Evolutionary conservation across 805 yeast genomes (phyloP).

Genomic region (Barnettozyma vustinii): DNA sequence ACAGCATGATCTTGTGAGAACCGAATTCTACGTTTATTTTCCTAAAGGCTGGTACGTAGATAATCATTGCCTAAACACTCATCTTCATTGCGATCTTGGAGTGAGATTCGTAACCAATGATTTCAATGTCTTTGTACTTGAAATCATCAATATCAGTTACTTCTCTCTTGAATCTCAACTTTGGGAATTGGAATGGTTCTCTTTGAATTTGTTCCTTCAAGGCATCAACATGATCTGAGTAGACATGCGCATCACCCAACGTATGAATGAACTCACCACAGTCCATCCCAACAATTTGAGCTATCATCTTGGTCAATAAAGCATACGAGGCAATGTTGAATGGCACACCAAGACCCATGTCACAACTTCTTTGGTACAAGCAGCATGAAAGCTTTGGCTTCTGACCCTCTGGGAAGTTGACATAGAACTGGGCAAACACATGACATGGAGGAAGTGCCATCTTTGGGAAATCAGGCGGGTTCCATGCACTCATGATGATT

Average conservation of each 20-base stretch:
- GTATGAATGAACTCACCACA: conserved; percentile 95
- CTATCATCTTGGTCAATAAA: conserved; percentile 87
- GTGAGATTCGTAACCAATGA: conserved; percentile 75
- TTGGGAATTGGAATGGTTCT: conserved; percentile 77
- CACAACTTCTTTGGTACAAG: conserved; percentile 96
- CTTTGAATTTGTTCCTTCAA: conserved; percentile 73
- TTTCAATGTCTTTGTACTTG: conserved; percentile 80
- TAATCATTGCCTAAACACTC: conserved; percentile 66
- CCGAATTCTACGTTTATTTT: background rate
- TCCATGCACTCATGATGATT: conserved; percentile 96
- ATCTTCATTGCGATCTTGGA: conserved; percentile 88
- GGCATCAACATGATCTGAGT: conserved; percentile 90
- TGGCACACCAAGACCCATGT: conserved; percentile 99
- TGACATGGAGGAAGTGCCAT: conserved; percentile 99
- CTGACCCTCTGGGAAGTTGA: conserved; percentile 61
- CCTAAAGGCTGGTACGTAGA: background rate
- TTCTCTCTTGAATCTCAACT: conserved; percentile 59
- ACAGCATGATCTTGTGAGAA: conserved; percentile 18
- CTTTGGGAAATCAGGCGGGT: conserved; percentile 86
- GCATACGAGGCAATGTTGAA: conserved; percentile 98
- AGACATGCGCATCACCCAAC: conserved; percentile 95
- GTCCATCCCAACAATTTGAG: conserved; percentile 90
- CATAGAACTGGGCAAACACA: conserved; percentile 92
- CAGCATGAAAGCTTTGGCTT: conserved; percentile 78
- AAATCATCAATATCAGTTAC: conserved; percentile 80